Percentiles rank a stretch among this genome's conserved stretches.
Evolutionary conservation across 768 basidiomycete genomes (phyloP).

Genomic region (Rhizopogon vesiculosus): DNA sequence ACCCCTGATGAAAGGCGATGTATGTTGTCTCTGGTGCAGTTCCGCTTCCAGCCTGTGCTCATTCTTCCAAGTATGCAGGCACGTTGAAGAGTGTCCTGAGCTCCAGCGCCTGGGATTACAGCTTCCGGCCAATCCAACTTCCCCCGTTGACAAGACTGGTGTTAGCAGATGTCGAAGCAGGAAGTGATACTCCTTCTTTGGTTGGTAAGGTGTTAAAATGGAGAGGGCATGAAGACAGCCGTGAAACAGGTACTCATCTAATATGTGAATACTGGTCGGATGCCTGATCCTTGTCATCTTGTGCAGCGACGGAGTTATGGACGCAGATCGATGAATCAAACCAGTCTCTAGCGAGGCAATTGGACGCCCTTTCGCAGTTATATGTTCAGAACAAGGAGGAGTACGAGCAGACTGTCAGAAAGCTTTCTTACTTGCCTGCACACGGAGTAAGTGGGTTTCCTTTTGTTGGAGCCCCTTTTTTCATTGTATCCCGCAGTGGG

Average conservation of each 20-base stretch:
- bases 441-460: constrained; percentile 38
- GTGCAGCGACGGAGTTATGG: constrained; percentile 62
- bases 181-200: constrained; percentile 92
- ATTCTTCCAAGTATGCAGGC: constrained; percentile 10
- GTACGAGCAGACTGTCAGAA: constrained; percentile 58
- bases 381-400: constrained; percentile 40
- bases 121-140: constrained; percentile 65
- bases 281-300: not conserved
- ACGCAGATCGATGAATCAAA: constrained; percentile 58
- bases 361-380: constrained; percentile 47
- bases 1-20: constrained; percentile 50
- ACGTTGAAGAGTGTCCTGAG: constrained; percentile 44
- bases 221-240: constrained; percentile 54
- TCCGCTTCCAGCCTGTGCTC: not conserved
- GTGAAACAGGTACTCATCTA: constrained; percentile 41
- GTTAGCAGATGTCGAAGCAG: constrained; percentile 94
- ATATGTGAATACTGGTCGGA: not conserved
- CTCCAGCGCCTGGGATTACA: constrained; percentile 73
- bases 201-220: constrained; percentile 90
- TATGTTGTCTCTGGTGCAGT: constrained; percentile 6
- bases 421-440: constrained; percentile 55
- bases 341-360: constrained; percentile 48
- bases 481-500: constrained; percentile 40
- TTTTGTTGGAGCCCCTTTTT: not conserved
- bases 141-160: constrained; percentile 82